Conservation (phyloP, 768 basidiomycete genomes). For the Porpolomopsis calyptriformis region DNA sequence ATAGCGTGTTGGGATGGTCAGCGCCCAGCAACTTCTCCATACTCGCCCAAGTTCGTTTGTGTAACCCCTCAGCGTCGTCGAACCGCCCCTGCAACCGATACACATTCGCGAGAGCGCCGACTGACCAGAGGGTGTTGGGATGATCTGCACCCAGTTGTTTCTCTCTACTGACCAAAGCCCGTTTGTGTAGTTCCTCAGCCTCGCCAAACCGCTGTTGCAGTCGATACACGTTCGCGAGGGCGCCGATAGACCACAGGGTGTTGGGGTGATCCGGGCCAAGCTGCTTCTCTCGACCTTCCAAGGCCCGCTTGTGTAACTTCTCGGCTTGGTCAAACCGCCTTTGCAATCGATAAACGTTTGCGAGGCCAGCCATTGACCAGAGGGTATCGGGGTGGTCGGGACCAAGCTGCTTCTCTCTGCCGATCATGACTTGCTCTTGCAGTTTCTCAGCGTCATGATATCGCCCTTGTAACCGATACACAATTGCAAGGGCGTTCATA, state of each 20-base stretch:
- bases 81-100: neutral
- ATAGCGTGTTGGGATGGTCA: neutral
- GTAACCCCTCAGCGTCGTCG: neutral
- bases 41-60: neutral
- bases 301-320: conserved; percentile 8
- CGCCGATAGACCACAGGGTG: neutral
- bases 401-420: neutral
- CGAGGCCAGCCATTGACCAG: neutral
- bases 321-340: neutral
- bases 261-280: neutral
- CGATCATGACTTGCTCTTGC: neutral
- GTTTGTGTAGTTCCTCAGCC: neutral
- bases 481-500: neutral
- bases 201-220: neutral
- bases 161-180: neutral
- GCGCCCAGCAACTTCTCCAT: neutral
- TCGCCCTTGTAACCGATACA: neutral
- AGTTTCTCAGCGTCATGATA: neutral
- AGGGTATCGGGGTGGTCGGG: conserved; percentile 1
- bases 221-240: neutral
- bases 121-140: neutral
- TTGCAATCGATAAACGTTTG: neutral
- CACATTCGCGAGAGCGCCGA: neutral
- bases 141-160: neutral
- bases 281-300: neutral